Evolutionary conservation across 345 rosid species (phyloP).

Genomic region (Erysimum cheiranthoides): DNA sequence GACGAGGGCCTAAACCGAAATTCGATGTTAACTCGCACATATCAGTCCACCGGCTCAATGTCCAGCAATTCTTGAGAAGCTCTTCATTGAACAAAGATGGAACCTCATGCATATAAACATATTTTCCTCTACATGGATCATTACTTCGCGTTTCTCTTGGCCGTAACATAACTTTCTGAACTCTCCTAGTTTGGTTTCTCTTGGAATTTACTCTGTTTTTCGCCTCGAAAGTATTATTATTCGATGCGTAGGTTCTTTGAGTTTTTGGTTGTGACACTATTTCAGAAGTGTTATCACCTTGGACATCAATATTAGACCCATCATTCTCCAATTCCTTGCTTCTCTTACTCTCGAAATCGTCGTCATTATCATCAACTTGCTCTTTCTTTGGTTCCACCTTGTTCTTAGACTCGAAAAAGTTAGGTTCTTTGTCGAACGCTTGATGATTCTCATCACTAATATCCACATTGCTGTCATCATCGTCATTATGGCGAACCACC

Average conservation of each 20-base stretch:
- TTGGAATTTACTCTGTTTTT: not conserved
- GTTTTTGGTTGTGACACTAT: not conserved
- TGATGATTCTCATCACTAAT: conserved; percentile 32
- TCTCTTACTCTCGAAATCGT: conserved; percentile 7
- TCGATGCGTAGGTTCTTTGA: not conserved
- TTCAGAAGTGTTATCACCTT: conserved; percentile 17
- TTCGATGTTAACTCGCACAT: conserved; percentile 67
- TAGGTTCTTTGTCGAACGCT: conserved; percentile 29
- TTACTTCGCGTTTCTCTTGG: conserved; percentile 34
- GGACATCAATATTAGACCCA: not conserved
- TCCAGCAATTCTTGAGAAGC: conserved; percentile 64
- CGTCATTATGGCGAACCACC: conserved; percentile 2
- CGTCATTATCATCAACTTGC: conserved; percentile 7
- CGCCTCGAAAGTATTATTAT: not conserved
- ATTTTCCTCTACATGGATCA: conserved; percentile 57
- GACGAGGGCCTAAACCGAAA: conserved; percentile 62
- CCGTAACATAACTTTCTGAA: conserved; percentile 3
- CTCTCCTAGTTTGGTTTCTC: conserved; percentile 22
- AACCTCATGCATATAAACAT: conserved; percentile 62
- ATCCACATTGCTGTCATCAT: conserved; percentile 9
- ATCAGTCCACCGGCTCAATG: conserved; percentile 60
- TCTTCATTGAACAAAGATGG: conserved; percentile 71
- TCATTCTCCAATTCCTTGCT: conserved; percentile 3
- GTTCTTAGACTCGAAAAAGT: conserved; percentile 20
- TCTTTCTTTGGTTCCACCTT: conserved; percentile 21